Percentiles rank a stretch among this genome's conserved stretches.
Conservation (phyloP, 2,329 filamentous ascomycete genomes). For the Dothiorella sarmentorum region DNA sequence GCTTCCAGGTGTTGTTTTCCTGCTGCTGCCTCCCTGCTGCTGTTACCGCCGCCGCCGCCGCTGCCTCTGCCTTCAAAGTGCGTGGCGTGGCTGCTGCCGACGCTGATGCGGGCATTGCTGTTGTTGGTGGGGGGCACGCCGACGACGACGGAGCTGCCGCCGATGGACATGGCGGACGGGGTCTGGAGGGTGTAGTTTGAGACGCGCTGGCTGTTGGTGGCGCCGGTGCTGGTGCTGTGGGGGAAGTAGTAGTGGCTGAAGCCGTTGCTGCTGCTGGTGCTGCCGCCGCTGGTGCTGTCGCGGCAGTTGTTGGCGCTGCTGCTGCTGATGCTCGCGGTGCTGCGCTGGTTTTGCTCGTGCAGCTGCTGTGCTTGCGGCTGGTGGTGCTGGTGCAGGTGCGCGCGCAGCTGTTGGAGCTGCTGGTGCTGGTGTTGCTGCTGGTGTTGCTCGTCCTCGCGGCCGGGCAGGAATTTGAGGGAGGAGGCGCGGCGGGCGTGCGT, state of each 20-base stretch:
- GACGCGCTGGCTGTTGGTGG: background rate
- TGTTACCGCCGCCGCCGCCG: background rate
- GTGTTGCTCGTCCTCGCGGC: background rate
- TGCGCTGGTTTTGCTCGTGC: background rate
- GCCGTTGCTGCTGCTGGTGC: background rate
- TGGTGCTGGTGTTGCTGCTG: background rate
- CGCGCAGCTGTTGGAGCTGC: constrained; percentile 8
- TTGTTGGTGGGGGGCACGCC: background rate
- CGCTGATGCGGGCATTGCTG: background rate
- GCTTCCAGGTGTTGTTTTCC: constrained; percentile 4
- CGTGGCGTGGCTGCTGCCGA: background rate
- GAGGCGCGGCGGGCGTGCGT: background rate
- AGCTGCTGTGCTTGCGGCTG: background rate
- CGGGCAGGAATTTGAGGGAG: constrained; percentile 1
- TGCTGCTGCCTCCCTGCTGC: background rate
- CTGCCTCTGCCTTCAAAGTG: no score
- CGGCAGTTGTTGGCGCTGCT: background rate
- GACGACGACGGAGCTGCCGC: background rate
- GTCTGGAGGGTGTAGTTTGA: constrained; percentile 6
- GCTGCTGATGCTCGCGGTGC: background rate
- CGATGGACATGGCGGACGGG: constrained; percentile 12
- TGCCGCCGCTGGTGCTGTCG: background rate
- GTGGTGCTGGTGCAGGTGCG: background rate
- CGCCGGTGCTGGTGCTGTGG: background rate
- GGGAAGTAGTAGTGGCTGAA: background rate